Evolutionary conservation across 176 grass and related monocot species (phyloP).

Genomic region (Alloteropsis semialata): DNA sequence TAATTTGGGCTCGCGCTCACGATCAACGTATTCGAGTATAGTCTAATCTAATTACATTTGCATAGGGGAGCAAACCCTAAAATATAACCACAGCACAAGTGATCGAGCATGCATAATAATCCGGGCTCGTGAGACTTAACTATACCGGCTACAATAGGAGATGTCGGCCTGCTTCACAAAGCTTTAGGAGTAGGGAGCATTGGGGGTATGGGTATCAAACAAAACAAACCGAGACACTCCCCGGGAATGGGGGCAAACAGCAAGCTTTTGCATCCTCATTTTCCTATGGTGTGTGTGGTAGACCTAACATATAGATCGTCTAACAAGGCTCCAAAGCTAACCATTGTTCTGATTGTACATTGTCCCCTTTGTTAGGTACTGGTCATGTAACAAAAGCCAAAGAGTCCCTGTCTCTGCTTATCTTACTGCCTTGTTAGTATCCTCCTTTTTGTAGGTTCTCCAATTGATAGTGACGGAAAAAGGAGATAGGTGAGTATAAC

Average conservation of each 20-base stretch:
- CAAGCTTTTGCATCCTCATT: neutral
- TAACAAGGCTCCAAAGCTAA: slow-evolving; percentile 12
- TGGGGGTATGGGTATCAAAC: neutral
- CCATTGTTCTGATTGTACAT: neutral
- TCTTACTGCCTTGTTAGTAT: neutral
- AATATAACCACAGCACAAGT: neutral
- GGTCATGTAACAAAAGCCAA: slow-evolving; percentile 35
- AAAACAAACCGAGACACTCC: slow-evolving; percentile 16
- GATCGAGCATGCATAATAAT: neutral
- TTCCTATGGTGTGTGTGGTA: neutral
- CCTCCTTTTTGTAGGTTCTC: slow-evolving; percentile 5
- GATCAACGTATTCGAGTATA: too few relatives aligned
- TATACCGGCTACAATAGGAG: neutral
- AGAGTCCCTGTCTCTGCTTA: neutral
- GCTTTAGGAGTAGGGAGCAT: neutral
- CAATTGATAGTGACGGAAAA: slow-evolving; percentile 5
- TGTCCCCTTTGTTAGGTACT: slow-evolving; percentile 8
- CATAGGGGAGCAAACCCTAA: neutral
- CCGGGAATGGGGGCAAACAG: neutral
- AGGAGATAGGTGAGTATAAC: neutral
- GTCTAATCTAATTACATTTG: too few relatives aligned
- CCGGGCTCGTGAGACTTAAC: neutral
- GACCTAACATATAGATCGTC: neutral
- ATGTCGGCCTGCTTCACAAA: neutral
- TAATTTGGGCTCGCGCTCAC: too few relatives aligned